Conservation (phyloP, 2,329 filamentous ascomycete genomes). For the Diaporthe destruens region DNA sequence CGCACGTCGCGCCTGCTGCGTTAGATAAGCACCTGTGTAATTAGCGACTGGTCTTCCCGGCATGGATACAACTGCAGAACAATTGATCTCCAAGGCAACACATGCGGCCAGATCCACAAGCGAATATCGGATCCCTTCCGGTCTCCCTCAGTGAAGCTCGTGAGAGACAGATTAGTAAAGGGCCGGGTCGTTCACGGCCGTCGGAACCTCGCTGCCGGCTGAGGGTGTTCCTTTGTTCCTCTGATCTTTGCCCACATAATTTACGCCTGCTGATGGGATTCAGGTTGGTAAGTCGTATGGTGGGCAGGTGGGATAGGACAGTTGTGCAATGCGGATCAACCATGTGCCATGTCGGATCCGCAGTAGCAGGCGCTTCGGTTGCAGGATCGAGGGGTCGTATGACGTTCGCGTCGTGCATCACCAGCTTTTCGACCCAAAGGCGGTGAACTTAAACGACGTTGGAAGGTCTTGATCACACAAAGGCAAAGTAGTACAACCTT, state of each 20-base stretch:
- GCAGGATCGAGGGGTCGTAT: conserved; percentile 4
- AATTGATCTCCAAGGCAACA: not conserved
- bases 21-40: no score
- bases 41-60: not conserved
- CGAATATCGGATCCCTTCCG: conserved; percentile 25
- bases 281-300: not conserved
- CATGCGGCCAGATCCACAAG: conserved; percentile 35
- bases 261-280: no score
- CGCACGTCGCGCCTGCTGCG: no score
- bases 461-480: not conserved
- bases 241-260: not conserved
- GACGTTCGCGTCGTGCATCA: not conserved
- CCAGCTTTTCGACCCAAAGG: not conserved
- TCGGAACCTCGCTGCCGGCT: conserved; percentile 15
- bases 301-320: not conserved
- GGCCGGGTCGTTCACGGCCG: conserved; percentile 32
- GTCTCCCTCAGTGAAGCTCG: conserved; percentile 31
- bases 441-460: conserved; percentile 5
- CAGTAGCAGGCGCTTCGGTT: conserved; percentile 2
- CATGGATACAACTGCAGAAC: not conserved
- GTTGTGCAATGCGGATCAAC: conserved; percentile 8
- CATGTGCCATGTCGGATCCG: not conserved
- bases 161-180: conserved; percentile 31
- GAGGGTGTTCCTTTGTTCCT: conserved; percentile 3
- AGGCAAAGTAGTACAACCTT: not conserved